Percentiles rank a stretch among this genome's conserved stretches.
Evolutionary conservation across 177 flowering plant species (phyloP).

Genomic region (Vitis hybrid): DNA sequence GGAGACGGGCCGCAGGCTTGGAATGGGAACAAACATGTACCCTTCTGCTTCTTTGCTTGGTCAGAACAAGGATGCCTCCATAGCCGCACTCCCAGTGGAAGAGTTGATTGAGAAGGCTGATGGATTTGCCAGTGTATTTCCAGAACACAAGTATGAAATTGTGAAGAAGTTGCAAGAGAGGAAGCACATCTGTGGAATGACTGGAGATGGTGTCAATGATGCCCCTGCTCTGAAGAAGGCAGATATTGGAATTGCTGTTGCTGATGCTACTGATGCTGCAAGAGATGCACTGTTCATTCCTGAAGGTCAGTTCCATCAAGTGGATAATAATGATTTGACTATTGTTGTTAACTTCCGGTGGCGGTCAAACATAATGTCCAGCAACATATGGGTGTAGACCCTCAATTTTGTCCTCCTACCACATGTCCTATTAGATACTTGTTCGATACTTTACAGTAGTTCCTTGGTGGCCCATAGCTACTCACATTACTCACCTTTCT

Average conservation of each 20-base stretch:
- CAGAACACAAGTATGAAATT: conserved; percentile 81
- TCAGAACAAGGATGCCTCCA: conserved; percentile 55
- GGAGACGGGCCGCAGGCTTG: conserved; percentile 71
- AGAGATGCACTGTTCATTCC: conserved; percentile 35
- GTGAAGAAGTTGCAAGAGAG: conserved; percentile 58
- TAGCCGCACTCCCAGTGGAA: conserved; percentile 58
- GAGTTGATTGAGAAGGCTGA: conserved; percentile 75
- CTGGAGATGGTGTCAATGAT: conserved; percentile 80
- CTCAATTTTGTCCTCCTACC: too few species aligned
- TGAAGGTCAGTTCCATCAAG: too few species aligned
- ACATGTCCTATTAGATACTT: too few species aligned
- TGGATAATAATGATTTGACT: too few species aligned
- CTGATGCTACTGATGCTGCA: conserved; percentile 80
- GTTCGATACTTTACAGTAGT: too few species aligned
- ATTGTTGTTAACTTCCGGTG: too few species aligned
- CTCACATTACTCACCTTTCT: too few species aligned
- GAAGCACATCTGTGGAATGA: conserved; percentile 75
- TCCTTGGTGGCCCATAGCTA: too few species aligned
- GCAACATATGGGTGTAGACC: too few species aligned
- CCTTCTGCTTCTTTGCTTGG: conserved; percentile 70
- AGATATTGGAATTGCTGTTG: conserved; percentile 68
- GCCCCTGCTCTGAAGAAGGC: conserved; percentile 80
- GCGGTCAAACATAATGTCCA: too few species aligned
- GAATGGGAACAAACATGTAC: conserved; percentile 82
- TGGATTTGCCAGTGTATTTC: conserved; percentile 80